These are phyloP conservation scores for Iberis pinnata DNA, from an alignment of 345 rosid genomes.

Conservation along the genomic window DNA sequence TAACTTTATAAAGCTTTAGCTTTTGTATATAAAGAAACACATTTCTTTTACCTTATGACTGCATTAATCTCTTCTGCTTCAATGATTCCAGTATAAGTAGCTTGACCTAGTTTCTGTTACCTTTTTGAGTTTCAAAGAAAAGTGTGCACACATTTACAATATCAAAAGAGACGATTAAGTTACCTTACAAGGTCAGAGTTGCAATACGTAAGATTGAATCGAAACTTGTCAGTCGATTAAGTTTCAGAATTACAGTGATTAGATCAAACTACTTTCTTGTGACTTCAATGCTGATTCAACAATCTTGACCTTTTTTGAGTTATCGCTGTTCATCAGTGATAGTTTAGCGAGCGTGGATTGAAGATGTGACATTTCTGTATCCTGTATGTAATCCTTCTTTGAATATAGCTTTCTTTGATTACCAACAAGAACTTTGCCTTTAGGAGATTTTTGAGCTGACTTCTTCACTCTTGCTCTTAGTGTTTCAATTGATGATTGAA, in stretches of 20 bases:
- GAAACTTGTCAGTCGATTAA: neutral
- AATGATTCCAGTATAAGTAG: neutral
- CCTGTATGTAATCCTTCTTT: conserved; percentile 37
- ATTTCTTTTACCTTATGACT: too few species aligned
- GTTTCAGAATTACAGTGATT: conserved; percentile 7
- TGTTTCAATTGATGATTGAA: conserved; percentile 65
- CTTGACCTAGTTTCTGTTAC: too few species aligned
- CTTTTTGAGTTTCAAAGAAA: neutral
- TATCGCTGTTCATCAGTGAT: conserved; percentile 62
- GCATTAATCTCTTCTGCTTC: conserved; percentile 15
- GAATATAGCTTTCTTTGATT: conserved; percentile 35
- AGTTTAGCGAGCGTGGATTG: conserved; percentile 61
- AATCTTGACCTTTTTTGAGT: conserved; percentile 53
- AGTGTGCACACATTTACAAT: neutral
- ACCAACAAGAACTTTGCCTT: conserved; percentile 8
- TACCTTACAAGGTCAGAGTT: conserved; percentile 16
- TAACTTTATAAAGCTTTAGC: conserved; percentile 14
- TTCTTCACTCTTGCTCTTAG: conserved; percentile 55
- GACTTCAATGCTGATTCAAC: conserved; percentile 57
- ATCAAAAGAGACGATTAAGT: conserved; percentile 5
- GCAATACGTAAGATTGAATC: neutral
- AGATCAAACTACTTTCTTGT: conserved; percentile 35
- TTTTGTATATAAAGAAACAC: conserved; percentile 11
- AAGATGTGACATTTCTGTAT: conserved; percentile 55
- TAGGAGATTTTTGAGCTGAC: conserved; percentile 36